Conservation (phyloP, 768 basidiomycete species). For the Mycena latifolia region DNA sequence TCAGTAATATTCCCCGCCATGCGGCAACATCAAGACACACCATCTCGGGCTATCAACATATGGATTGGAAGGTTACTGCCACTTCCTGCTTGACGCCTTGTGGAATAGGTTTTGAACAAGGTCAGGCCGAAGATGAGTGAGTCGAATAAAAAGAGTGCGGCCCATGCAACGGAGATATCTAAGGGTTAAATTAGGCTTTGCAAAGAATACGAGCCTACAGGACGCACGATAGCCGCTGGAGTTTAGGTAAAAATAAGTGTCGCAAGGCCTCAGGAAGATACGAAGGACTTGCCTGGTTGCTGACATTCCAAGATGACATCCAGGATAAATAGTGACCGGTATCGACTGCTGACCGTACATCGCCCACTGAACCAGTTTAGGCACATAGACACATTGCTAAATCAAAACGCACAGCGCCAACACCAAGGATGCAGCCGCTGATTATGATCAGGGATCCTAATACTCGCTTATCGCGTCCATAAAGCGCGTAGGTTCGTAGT, state of each 20-base stretch:
- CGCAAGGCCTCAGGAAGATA: too few relatives aligned
- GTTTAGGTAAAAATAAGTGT: too few relatives aligned
- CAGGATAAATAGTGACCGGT: neutral
- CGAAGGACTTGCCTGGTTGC: too few relatives aligned
- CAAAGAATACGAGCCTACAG: too few relatives aligned
- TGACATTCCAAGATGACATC: too few relatives aligned
- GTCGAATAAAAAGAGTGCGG: neutral
- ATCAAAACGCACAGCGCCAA: neutral
- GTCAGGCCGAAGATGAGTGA: constrained; percentile 3
- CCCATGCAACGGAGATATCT: constrained; percentile 1
- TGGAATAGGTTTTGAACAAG: constrained; percentile 28
- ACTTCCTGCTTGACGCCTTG: neutral
- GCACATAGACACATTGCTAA: neutral
- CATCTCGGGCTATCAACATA: neutral
- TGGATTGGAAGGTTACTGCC: neutral
- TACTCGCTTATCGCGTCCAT: neutral
- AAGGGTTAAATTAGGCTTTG: too few relatives aligned
- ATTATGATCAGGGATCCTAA: neutral
- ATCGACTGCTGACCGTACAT: neutral
- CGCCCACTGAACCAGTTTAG: neutral
- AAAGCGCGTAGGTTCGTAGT: constrained; percentile 1
- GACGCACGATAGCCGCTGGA: neutral
- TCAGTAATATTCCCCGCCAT: too few relatives aligned
- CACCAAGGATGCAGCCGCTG: neutral
- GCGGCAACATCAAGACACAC: too few relatives aligned